phyloP scores from a whole-genome alignment of 2,329 filamentous ascomycete genomes.

The Fusarium avenaceum region DNA sequence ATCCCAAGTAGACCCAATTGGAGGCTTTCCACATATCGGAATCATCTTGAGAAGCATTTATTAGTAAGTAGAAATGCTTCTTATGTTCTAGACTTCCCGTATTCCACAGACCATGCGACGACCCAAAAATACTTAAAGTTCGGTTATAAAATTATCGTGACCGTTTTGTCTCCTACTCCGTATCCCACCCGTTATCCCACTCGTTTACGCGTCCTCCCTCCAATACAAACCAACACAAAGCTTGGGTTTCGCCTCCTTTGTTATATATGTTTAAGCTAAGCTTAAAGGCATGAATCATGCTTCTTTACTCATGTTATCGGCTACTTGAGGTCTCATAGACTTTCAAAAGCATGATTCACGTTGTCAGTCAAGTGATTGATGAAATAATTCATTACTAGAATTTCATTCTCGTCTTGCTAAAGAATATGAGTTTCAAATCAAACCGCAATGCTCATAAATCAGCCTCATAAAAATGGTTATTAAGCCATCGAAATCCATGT shows the following conservation, averaged over 20 bases:
- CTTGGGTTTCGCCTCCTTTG: background rate
- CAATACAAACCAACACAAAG: background rate
- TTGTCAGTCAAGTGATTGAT: background rate
- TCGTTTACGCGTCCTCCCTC: constrained; percentile 20
- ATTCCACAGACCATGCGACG: background rate
- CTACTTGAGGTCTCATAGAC: background rate
- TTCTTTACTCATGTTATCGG: background rate
- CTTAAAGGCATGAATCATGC: background rate
- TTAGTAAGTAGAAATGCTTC: background rate
- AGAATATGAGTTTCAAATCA: constrained; percentile 21
- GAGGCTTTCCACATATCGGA: background rate
- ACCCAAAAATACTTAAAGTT: constrained; percentile 21
- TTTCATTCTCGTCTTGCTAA: constrained; percentile 35
- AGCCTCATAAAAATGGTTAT: constrained; percentile 35
- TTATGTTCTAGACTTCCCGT: constrained; percentile 1
- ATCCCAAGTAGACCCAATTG: constrained; percentile 7
- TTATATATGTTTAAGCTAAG: background rate
- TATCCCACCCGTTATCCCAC: constrained; percentile 26
- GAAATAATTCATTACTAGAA: constrained; percentile 25
- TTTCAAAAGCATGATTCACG: background rate
- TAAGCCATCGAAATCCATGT: constrained; percentile 37
- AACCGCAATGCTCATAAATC: constrained; percentile 46
- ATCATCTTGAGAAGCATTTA: background rate
- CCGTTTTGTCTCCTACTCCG: background rate
- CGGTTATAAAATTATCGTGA: constrained; percentile 2